Conservation (phyloP, 208 protist genomes). For the Acanthamoeba sp. region DNA sequence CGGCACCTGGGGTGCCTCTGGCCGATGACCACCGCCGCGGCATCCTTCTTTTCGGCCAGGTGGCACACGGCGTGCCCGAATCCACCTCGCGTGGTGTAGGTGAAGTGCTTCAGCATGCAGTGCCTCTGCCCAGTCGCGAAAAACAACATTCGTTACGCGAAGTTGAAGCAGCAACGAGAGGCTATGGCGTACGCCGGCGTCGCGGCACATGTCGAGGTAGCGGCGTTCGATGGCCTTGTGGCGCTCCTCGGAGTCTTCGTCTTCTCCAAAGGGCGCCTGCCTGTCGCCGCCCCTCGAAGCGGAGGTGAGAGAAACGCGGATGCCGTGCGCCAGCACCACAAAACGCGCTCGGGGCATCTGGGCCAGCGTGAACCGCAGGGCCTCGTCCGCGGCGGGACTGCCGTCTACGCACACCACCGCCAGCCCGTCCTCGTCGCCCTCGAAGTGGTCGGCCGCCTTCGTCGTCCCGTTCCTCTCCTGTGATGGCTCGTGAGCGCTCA, state of each 20-base stretch:
- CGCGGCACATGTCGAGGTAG: background rate
- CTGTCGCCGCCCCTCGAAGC: too few species aligned
- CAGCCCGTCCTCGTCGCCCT: background rate
- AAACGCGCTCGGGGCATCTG: background rate
- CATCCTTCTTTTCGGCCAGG: background rate
- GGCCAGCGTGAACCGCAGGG: slow-evolving; percentile 41
- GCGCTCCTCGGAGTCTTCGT: background rate
- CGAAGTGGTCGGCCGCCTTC: background rate
- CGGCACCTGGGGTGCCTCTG: slow-evolving; percentile 1
- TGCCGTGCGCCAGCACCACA: background rate
- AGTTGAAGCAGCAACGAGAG: too few species aligned
- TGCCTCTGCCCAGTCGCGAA: background rate
- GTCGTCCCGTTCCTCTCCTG: background rate
- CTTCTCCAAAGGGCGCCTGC: background rate
- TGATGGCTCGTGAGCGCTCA: background rate
- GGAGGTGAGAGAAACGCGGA: background rate
- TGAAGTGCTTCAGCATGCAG: slow-evolving; percentile 17
- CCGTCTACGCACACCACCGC: slow-evolving; percentile 35
- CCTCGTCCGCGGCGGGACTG: slow-evolving; percentile 13
- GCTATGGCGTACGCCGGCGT: background rate
- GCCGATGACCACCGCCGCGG: background rate
- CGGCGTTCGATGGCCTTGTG: background rate
- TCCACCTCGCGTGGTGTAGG: background rate
- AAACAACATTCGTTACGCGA: too few species aligned
- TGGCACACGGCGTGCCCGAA: background rate